Evolutionary conservation across 805 yeast species (phyloP), one percentile per base, ranked within the genome.

Genomic region (Starmerella potacharoeniae): DNA sequence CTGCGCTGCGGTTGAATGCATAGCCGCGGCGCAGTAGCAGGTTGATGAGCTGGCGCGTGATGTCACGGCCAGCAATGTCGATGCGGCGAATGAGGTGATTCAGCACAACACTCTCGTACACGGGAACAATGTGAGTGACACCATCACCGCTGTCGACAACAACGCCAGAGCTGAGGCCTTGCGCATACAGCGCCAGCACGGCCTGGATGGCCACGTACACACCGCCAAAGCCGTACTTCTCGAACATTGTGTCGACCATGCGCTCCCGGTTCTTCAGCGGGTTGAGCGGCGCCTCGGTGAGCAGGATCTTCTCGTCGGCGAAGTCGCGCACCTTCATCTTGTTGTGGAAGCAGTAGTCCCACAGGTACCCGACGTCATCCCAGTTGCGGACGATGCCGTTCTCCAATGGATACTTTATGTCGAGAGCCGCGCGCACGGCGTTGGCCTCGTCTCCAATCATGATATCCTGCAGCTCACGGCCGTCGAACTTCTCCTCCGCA

Each of bases 71-170:
- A 5, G 98, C 98, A 58, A 93, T 95, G 69, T 93, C 96, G 64
- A 93, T 75, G 68, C 98, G 82, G 66, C 84, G 80, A 17, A 96
- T 91, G 65, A 88, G 76, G 70, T 93, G 97, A 69, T 87, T 91
- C 68, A 93, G 78, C n/a, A 93, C 98, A 44, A 87, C 95, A 5
- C 95, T 84, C 72, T 93, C 97, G 70, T 93, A 93, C 41, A 93
- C 98, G 28, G 98, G 98, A 44, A 93, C 97, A 70, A 93, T 84
- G 68, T 93, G 98, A 4, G 98, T 93, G 48, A 91, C 98, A 72
- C 97, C 97, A 69, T 90, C 97, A 66, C 98, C 98, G 4, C 96
- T 88, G 71, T 93, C 98, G 28, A 93, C 97, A 56, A 93, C 98
- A 17, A 93, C 97, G 64, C 98, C 98, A 0, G 95, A 86, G 30